A percentile compares a stretch with the other conserved stretches of the same genome.
These are phyloP conservation scores for Kwoniella bestiolae DNA, from an alignment of 768 basidiomycete species.

Conservation along the genomic window DNA sequence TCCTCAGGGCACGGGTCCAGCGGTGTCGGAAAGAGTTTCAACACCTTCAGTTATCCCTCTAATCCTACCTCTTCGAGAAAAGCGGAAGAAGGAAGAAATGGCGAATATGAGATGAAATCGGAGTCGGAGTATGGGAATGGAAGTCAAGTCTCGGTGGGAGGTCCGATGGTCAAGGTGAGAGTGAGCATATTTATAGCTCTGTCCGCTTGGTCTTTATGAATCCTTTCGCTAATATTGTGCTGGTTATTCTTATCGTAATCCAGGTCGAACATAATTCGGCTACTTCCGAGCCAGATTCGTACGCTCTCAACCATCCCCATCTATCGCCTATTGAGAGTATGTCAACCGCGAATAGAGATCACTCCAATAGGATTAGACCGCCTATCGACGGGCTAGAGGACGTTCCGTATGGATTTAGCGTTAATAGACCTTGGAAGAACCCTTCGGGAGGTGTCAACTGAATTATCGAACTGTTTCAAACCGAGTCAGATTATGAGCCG, in stretches of 20 bases:
- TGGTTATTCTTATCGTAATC: neutral
- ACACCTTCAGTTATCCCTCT: neutral
- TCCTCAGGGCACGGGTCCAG: neutral
- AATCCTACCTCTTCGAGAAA: neutral
- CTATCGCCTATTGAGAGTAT: neutral
- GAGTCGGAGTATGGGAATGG: neutral
- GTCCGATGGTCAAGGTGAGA: conserved; percentile 21
- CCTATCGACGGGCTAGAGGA: neutral
- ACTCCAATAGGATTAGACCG: neutral
- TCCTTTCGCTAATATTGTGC: neutral
- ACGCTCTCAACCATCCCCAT: conserved; percentile 9
- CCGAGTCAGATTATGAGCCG: no score
- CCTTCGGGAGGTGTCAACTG: no score
- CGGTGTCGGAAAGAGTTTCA: neutral
- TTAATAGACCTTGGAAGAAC: no score
- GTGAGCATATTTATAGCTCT: neutral
- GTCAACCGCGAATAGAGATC: conserved; percentile 2
- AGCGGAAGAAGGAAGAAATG: conserved; percentile 8
- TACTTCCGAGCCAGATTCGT: conserved; percentile 7
- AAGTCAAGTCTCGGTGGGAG: conserved; percentile 5
- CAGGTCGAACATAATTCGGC: conserved; percentile 8
- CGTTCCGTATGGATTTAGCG: no score
- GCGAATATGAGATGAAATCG: neutral
- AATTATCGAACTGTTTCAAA: no score
- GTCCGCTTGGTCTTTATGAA: no score